Conservation (phyloP, 2,329 filamentous ascomycete species). For the Aspergillus quadricinctus region DNA sequence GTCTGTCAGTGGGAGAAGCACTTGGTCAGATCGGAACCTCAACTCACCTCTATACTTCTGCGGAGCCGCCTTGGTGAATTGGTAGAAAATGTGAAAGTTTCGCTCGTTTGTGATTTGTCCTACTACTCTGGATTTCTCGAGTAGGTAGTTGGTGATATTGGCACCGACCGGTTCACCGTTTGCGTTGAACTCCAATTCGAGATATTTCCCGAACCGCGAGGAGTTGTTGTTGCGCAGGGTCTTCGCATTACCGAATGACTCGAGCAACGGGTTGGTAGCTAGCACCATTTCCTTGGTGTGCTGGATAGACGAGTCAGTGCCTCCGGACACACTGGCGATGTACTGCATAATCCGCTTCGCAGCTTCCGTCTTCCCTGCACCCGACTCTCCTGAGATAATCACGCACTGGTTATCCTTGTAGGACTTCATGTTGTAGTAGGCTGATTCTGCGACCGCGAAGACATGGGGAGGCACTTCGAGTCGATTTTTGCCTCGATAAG, state of each 20-base stretch:
- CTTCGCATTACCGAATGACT: slow-evolving; percentile 98
- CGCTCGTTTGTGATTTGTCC: slow-evolving; percentile 93
- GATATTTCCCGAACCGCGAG: slow-evolving; percentile 95
- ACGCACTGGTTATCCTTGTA: slow-evolving; percentile 99
- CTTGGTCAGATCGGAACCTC: background rate
- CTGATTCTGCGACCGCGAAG: slow-evolving; percentile 90
- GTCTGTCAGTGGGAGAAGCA: slow-evolving; percentile 10
- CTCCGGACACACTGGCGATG: slow-evolving; percentile 93
- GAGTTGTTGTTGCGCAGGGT: slow-evolving; percentile 98
- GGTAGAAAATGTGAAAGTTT: slow-evolving; percentile 99
- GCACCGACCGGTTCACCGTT: slow-evolving; percentile 91
- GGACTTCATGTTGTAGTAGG: slow-evolving; percentile 99
- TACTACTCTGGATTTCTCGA: slow-evolving; percentile 93
- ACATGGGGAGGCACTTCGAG: slow-evolving; percentile 92
- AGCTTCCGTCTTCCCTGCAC: slow-evolving; percentile 96
- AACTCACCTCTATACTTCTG: slow-evolving; percentile 65
- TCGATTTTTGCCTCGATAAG: slow-evolving; percentile 94
- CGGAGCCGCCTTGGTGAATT: slow-evolving; percentile 94
- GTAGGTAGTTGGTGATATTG: slow-evolving; percentile 95
- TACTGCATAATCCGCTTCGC: slow-evolving; percentile 99
- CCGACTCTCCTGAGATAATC: slow-evolving; percentile 97
- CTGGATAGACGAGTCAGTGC: slow-evolving; percentile 78
- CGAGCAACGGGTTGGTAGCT: slow-evolving; percentile 92
- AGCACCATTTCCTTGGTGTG: slow-evolving; percentile 99
- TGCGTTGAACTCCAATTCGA: slow-evolving; percentile 92